A percentile compares a stretch with the other conserved stretches of the same genome.
phyloP scores from a whole-genome alignment of 805 yeast species.

The Lipomyces yamanashiensis region DNA sequence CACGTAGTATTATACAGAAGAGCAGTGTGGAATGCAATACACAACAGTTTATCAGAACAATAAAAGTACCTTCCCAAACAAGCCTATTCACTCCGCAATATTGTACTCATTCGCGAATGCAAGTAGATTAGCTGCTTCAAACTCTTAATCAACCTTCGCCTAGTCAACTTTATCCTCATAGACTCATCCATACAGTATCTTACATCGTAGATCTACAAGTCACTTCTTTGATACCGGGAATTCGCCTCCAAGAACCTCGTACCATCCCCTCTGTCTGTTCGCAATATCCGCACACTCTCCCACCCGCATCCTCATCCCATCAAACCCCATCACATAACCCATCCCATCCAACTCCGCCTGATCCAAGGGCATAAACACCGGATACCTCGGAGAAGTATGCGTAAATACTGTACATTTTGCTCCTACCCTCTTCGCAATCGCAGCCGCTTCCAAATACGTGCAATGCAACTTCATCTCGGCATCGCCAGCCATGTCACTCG shows the following conservation, averaged over 20 bases:
- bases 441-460: slow-evolving; percentile 84
- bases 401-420: slow-evolving; percentile 75
- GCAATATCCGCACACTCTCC: background rate
- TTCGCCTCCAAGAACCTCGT: background rate
- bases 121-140: no score
- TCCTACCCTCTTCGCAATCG: slow-evolving; percentile 68
- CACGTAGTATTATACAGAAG: no score
- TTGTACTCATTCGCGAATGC: no score
- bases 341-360: background rate
- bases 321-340: background rate
- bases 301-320: slow-evolving; percentile 11
- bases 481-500: slow-evolving; percentile 73
- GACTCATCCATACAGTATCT: no score
- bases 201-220: no score
- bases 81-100: no score
- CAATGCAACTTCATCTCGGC: slow-evolving; percentile 83
- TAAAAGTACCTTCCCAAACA: no score
- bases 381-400: slow-evolving; percentile 90
- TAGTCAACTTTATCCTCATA: no score
- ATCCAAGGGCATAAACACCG: slow-evolving; percentile 42
- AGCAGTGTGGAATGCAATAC: no score
- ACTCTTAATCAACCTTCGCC: no score
- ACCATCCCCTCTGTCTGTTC: background rate
- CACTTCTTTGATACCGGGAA: no score
- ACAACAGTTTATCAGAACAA: no score